Evolutionary conservation across 768 basidiomycete genomes (phyloP).

Genomic region (Mycena olivaceomarginata): DNA sequence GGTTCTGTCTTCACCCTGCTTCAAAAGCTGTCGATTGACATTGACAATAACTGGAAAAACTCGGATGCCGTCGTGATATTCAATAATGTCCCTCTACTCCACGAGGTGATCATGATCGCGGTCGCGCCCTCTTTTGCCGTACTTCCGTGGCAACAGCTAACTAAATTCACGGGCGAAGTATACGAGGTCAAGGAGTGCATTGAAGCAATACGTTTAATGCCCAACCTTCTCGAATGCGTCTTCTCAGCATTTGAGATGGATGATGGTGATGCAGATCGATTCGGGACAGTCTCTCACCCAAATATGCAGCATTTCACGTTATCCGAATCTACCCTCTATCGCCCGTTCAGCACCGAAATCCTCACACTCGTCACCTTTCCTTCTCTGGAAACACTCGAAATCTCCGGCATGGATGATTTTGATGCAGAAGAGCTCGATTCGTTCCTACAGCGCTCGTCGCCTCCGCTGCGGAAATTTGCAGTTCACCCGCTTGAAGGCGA

Average conservation of each 20-base stretch:
- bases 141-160: constrained; percentile 31
- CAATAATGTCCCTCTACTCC: neutral
- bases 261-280: neutral
- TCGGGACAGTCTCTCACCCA: neutral
- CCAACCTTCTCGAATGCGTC: constrained; percentile 14
- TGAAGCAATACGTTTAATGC: constrained; percentile 6
- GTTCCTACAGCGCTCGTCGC: neutral
- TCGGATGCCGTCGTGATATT: neutral
- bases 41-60: neutral
- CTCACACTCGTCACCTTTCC: neutral
- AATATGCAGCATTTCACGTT: neutral
- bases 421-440: neutral
- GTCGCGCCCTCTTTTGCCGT: neutral
- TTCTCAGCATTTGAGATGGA: neutral
- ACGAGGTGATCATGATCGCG: neutral
- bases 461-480: neutral
- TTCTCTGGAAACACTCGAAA: neutral
- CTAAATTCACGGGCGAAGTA: constrained; percentile 26
- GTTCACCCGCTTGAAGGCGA: neutral
- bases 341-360: neutral
- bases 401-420: neutral
- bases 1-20: neutral
- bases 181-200: neutral
- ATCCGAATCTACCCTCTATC: too few relatives aligned
- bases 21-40: neutral